These are phyloP conservation scores for Neoboletus brunneissimus DNA, from an alignment of 768 basidiomycete species.

Conservation along the genomic window DNA sequence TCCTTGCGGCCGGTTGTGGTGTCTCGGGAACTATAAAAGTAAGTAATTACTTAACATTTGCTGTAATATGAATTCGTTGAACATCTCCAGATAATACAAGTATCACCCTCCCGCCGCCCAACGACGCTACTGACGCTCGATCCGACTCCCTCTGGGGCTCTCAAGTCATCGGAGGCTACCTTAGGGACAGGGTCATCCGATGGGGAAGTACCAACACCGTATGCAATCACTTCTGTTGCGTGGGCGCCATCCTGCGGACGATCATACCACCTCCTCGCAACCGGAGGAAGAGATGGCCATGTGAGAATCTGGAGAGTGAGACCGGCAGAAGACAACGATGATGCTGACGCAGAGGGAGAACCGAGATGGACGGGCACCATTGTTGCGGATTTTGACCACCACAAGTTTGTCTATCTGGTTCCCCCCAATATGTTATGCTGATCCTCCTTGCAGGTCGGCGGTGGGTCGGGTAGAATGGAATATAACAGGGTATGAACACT, in stretches of 20 bases:
- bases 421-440: not conserved
- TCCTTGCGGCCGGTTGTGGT: conserved; percentile 77
- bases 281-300: conserved; percentile 81
- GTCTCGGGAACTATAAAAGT: conserved; percentile 77
- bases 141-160: conserved; percentile 36
- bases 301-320: conserved; percentile 88
- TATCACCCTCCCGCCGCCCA: conserved; percentile 66
- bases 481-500: conserved; percentile 62
- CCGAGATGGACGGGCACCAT: conserved; percentile 67
- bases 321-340: conserved; percentile 48
- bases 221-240: conserved; percentile 76
- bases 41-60: conserved; percentile 8
- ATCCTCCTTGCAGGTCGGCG: conserved; percentile 47
- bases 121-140: conserved; percentile 55
- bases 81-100: conserved; percentile 62
- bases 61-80: not conserved
- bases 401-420: conserved; percentile 48
- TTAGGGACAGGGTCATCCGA: conserved; percentile 25
- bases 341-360: conserved; percentile 42
- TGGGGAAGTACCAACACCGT: conserved; percentile 41
- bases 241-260: conserved; percentile 96
- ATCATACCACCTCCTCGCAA: conserved; percentile 91
- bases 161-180: conserved; percentile 21
- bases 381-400: conserved; percentile 86
- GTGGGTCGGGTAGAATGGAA: conserved; percentile 94